Evolutionary conservation across 371 early-diverging fungal genomes (phyloP).

Genomic region (Mucor saturninus): DNA sequence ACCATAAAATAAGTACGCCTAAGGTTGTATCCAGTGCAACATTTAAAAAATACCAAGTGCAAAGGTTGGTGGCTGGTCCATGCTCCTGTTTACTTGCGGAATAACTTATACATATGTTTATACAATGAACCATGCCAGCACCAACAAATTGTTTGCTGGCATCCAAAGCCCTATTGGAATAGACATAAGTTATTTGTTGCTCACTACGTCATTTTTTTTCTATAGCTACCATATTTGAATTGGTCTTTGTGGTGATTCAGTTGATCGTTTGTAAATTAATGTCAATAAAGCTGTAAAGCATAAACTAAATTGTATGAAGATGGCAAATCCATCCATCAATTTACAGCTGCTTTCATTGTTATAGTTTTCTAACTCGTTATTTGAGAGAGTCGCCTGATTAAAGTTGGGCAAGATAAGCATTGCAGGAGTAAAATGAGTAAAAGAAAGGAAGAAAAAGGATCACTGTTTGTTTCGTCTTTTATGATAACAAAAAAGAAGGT

Average conservation of each 20-base stretch:
- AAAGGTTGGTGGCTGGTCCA: conserved; percentile 53
- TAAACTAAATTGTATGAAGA: conserved; percentile 60
- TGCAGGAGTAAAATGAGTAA: neutral
- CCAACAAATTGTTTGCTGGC: conserved; percentile 69
- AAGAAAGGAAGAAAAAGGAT: conserved; percentile 4
- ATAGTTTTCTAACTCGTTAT: neutral
- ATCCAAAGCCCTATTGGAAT: conserved; percentile 57
- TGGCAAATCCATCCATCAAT: conserved; percentile 64
- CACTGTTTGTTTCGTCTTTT: neutral
- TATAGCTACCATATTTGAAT: conserved; percentile 55
- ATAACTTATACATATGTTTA: conserved; percentile 61
- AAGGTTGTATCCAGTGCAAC: conserved; percentile 66
- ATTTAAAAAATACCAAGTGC: conserved; percentile 68
- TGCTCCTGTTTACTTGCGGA: conserved; percentile 43
- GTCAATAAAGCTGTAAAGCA: conserved; percentile 61
- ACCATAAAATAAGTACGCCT: conserved; percentile 64
- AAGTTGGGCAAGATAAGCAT: neutral
- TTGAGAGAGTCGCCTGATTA: neutral
- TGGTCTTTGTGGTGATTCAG: conserved; percentile 66
- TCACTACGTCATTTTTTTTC: too few relatives aligned
- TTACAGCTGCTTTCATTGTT: conserved; percentile 41
- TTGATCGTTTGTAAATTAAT: conserved; percentile 59
- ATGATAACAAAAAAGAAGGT: neutral
- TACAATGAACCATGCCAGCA: conserved; percentile 60
- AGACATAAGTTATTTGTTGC: neutral